Conservation (phyloP, 2,329 filamentous ascomycete genomes). For the Xylariales sp. region DNA sequence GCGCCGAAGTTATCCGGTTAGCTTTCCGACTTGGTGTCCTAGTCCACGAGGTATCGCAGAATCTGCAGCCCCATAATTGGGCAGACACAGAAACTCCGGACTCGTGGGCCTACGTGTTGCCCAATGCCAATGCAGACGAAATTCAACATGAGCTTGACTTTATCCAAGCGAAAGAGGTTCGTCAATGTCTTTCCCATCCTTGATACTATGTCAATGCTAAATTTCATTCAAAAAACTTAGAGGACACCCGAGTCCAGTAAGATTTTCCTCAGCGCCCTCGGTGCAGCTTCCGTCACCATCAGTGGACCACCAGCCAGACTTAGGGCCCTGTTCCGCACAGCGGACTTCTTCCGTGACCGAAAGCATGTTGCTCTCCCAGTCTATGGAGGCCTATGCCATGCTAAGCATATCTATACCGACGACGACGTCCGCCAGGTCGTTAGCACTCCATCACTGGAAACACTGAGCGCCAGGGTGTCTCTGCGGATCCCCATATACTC, state of each 20-base stretch:
- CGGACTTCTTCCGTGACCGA: conserved; percentile 26
- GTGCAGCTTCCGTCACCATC: conserved; percentile 28
- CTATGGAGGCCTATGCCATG: conserved; percentile 35
- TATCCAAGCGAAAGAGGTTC: background rate
- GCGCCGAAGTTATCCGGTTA: background rate
- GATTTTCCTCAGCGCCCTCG: conserved; percentile 35
- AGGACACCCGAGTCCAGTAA: conserved; percentile 25
- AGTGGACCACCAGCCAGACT: conserved; percentile 32
- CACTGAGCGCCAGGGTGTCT: background rate
- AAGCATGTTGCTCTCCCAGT: conserved; percentile 30
- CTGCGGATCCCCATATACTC: conserved; percentile 26
- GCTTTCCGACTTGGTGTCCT: background rate
- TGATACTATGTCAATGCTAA: background rate
- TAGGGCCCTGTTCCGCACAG: conserved; percentile 21
- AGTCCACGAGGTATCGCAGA: background rate
- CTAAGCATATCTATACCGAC: conserved; percentile 23
- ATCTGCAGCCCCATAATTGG: background rate
- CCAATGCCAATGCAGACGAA: background rate
- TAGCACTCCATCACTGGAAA: background rate
- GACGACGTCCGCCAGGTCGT: background rate
- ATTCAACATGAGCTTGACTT: background rate
- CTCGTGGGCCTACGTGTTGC: background rate
- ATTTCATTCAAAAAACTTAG: conserved; percentile 7
- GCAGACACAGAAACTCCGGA: background rate
- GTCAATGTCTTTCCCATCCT: background rate